Evolutionary conservation across 257 asterid genomes (phyloP).

Genomic region (Catharanthus roseus): DNA sequence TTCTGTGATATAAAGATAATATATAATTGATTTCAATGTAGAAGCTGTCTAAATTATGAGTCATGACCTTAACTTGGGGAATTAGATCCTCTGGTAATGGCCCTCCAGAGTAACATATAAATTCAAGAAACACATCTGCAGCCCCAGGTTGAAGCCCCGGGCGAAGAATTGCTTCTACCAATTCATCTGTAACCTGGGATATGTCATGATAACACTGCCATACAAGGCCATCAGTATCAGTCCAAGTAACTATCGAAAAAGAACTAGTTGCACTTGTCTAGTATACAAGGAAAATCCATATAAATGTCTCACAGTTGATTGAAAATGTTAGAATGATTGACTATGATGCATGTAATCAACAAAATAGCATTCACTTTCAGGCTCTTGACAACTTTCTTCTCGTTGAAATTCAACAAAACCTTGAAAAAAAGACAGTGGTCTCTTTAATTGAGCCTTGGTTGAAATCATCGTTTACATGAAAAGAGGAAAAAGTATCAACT

Average conservation of each 20-base stretch:
- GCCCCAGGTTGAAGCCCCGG: conserved; percentile 96
- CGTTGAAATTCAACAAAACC: not conserved
- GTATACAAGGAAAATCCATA: not conserved
- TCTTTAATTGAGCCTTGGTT: not conserved
- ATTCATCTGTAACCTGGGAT: conserved; percentile 88
- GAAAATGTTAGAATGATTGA: not conserved
- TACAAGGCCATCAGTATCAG: conserved; percentile 5
- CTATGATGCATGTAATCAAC: not conserved
- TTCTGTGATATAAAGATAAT: too few relatives aligned
- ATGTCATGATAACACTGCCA: conserved; percentile 84
- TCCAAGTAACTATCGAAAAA: not conserved
- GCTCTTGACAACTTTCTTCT: not conserved
- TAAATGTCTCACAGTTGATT: too few relatives aligned
- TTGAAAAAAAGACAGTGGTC: not conserved
- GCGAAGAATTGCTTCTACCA: conserved; percentile 71
- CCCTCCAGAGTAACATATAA: conserved; percentile 92
- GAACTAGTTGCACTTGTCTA: not conserved
- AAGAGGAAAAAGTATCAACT: too few relatives aligned
- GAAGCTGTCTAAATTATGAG: not conserved
- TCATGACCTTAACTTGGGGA: conserved; percentile 70
- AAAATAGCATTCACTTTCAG: not conserved
- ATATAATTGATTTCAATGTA: not conserved
- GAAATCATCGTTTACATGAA: not conserved
- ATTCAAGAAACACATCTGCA: conserved; percentile 91
- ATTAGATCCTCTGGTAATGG: conserved; percentile 94